Evolutionary conservation across 2,329 filamentous ascomycete species (phyloP).

Genomic region (Paradendryphiella salina): DNA sequence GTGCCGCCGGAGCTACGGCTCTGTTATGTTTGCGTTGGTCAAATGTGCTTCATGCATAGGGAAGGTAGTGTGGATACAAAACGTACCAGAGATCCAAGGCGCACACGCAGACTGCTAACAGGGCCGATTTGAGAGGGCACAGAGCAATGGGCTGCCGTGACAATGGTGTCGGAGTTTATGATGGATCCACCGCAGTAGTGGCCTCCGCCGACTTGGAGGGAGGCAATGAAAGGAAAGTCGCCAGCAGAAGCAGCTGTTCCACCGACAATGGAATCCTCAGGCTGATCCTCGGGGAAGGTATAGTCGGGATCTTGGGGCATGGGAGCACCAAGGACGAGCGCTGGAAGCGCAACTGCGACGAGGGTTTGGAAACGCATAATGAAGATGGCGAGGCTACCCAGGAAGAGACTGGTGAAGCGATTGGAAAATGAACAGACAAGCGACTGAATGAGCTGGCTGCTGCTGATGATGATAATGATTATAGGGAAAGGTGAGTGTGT

Average conservation of each 20-base stretch:
- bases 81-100: constrained; percentile 30
- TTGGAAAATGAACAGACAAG: constrained; percentile 15
- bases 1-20: constrained; percentile 27
- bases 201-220: constrained; percentile 22
- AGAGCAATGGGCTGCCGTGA: constrained; percentile 38
- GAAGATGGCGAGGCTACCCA: constrained; percentile 6
- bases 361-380: constrained; percentile 32
- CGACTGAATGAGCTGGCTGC: constrained; percentile 16
- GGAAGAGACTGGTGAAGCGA: constrained; percentile 4
- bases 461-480: background rate
- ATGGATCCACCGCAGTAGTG: constrained; percentile 38
- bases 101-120: constrained; percentile 17
- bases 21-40: constrained; percentile 8
- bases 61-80: too few relatives aligned
- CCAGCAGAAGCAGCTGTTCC: constrained; percentile 28
- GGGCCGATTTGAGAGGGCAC: constrained; percentile 20
- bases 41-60: background rate
- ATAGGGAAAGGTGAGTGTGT: background rate
- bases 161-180: constrained; percentile 33
- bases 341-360: constrained; percentile 28
- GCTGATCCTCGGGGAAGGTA: constrained; percentile 9
- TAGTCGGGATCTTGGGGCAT: constrained; percentile 26
- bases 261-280: constrained; percentile 28
- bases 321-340: constrained; percentile 24
- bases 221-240: constrained; percentile 39